Evolutionary conservation across 371 early-diverging fungal species (phyloP).

Genomic region (Mortierella sp.): DNA sequence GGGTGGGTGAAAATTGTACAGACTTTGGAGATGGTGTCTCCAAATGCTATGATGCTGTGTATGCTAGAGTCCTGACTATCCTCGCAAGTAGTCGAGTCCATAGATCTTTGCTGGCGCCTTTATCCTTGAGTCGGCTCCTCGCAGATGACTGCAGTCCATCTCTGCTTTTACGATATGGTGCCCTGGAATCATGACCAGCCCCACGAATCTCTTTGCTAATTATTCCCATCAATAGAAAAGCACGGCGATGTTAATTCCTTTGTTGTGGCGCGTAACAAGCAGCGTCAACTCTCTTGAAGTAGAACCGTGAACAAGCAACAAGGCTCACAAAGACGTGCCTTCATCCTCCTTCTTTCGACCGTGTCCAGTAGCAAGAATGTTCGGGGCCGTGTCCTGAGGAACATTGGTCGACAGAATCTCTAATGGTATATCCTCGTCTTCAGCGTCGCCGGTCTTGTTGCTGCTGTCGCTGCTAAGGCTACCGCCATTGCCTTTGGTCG

Average conservation of each 20-base stretch:
- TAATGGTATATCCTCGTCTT: neutral
- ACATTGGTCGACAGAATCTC: neutral
- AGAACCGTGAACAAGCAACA: neutral
- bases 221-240: neutral
- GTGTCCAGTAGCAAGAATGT: neutral
- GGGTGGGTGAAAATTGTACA: neutral
- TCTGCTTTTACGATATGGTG: conserved; percentile 80
- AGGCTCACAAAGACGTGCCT: conserved; percentile 8
- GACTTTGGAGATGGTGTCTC: neutral
- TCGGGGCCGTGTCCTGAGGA: neutral
- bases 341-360: conserved; percentile 10
- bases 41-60: neutral
- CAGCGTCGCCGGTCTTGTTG: neutral
- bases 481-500: neutral
- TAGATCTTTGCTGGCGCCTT: conserved; percentile 17
- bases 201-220: conserved; percentile 76
- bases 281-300: neutral
- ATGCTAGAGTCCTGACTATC: neutral
- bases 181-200: conserved; percentile 92
- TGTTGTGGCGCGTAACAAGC: conserved; percentile 1
- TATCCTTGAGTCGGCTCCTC: conserved; percentile 31
- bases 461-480: no score
- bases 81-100: conserved; percentile 31
- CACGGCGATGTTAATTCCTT: neutral
- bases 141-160: conserved; percentile 63